phyloP scores from a whole-genome alignment of 352 stramenopile genomes.

The Saprolegnia diclina region DNA sequence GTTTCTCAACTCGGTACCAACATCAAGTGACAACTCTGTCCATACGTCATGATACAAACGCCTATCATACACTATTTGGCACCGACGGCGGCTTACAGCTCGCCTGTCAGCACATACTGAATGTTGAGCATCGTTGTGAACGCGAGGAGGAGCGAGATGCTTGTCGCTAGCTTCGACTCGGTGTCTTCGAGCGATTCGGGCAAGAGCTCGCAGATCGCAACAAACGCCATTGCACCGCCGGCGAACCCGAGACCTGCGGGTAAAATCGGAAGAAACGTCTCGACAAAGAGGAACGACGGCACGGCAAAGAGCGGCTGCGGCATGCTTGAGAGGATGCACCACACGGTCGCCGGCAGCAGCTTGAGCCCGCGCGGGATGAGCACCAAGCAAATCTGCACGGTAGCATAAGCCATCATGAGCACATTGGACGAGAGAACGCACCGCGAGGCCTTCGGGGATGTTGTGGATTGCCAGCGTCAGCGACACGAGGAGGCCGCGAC shows the following conservation, averaged over 20 bases:
- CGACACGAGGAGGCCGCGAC: conserved; percentile 95
- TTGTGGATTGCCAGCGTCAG: conserved; percentile 98
- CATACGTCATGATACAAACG: not conserved
- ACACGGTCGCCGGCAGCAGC: conserved; percentile 77
- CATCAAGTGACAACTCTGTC: too few relatives aligned
- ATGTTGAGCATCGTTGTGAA: conserved; percentile 83
- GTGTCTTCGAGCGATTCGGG: conserved; percentile 82
- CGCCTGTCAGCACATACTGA: conserved; percentile 66
- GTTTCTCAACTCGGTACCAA: too few relatives aligned
- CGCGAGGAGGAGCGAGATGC: conserved; percentile 58
- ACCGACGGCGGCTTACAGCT: conserved; percentile 24
- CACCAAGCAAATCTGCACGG: conserved; percentile 78
- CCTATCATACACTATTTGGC: not conserved
- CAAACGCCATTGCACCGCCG: conserved; percentile 95
- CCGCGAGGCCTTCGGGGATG: conserved; percentile 95
- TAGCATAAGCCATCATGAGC: not conserved
- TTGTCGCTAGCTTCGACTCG: conserved; percentile 62
- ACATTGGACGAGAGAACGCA: conserved; percentile 28
- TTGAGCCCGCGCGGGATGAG: conserved; percentile 91
- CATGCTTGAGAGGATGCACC: conserved; percentile 88
- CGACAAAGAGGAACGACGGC: conserved; percentile 91
- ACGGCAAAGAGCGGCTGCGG: conserved; percentile 98
- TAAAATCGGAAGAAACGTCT: conserved; percentile 92
- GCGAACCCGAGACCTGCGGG: conserved; percentile 95
- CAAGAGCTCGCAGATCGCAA: conserved; percentile 84